Evolutionary conservation across 345 rosid genomes (phyloP), one percentile per base, ranked within the genome.

Genomic region (Citropsis articulata): DNA sequence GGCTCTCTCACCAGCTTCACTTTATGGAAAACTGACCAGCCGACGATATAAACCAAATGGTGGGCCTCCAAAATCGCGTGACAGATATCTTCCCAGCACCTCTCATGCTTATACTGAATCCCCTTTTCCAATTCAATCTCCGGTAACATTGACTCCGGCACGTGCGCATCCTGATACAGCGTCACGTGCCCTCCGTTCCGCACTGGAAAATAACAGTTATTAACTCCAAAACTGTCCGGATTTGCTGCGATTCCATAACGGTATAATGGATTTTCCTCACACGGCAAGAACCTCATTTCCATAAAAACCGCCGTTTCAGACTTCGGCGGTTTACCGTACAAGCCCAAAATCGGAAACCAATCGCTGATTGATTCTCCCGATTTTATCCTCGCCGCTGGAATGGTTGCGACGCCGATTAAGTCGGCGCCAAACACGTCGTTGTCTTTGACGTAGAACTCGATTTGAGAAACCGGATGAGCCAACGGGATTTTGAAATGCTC

Each of bases 21-120:
- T 80, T 85, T 83, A 50, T 91, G 93, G 79, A 73, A 94, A n/a
- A 94, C 31, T n/a, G 98, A 94, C 97, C 98, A 94, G 2, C 97
- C 98, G 8, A 81, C 85, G 1, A 94, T 68, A 50, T 94, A 94
- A 62, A 94, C 91, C 89, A 94, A 22, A 77, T 92, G 96, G 55
- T 93, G 98, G 18, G 98, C 98, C 78, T 94, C 97, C 57, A 89
- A 66, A 67, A 94, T 90, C 1, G 97, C 89, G 36, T 93, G 92
- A 57, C 97, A 94, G 0, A 94, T 93, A 75, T 94, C 98, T 81
- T 94, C 98, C 97, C 98, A 94, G 81, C 98, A 94, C 68, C 77
- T 76, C 72, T 75, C 90, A 10, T 91, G 94, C 78, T 71, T 77
- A 36, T 71, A 93, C 1, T 66, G 50, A 45, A 45, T 75, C 30